phyloP scores from a whole-genome alignment of 495 filamentous ascomycete species.

The Cladorrhinum samala region DNA sequence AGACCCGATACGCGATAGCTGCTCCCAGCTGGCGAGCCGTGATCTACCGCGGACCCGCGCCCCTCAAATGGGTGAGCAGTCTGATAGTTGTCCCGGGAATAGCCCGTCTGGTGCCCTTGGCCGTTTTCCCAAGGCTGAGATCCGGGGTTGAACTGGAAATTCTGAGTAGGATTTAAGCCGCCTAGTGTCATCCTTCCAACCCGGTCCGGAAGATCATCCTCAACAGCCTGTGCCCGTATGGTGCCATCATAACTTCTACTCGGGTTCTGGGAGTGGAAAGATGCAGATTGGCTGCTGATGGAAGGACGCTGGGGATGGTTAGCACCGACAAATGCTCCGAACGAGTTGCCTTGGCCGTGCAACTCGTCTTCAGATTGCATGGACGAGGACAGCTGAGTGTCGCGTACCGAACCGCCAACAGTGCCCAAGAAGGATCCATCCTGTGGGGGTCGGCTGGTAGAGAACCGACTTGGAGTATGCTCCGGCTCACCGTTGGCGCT shows the following conservation, averaged over 20 bases:
- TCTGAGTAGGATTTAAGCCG: constrained; percentile 10
- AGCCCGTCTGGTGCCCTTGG: constrained; percentile 7
- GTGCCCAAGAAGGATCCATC: constrained; percentile 12
- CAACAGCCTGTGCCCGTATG: constrained; percentile 5
- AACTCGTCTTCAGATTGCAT: constrained; percentile 26
- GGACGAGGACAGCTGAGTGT: constrained; percentile 25
- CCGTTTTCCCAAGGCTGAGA: constrained; percentile 35
- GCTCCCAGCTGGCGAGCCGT: constrained; percentile 48
- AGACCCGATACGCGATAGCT: constrained; percentile 41
- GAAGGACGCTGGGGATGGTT: constrained; percentile 25
- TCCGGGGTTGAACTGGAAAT: constrained; percentile 31
- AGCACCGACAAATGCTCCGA: constrained; percentile 12
- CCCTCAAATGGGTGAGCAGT: constrained; percentile 8
- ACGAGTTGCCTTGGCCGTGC: constrained; percentile 7
- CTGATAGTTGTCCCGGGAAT: constrained; percentile 9
- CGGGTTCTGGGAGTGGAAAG: constrained; percentile 9
- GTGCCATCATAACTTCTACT: constrained; percentile 5
- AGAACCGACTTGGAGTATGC: background rate
- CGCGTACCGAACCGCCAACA: constrained; percentile 18
- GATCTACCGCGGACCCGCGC: constrained; percentile 19
- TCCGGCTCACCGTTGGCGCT: constrained; percentile 5
- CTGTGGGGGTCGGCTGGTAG: constrained; percentile 12
- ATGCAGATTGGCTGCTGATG: constrained; percentile 11
- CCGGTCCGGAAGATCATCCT: constrained; percentile 10
- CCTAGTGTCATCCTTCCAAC: constrained; percentile 7